Conservation (phyloP, 805 yeast genomes). For the Cyberlindnera japonica region DNA sequence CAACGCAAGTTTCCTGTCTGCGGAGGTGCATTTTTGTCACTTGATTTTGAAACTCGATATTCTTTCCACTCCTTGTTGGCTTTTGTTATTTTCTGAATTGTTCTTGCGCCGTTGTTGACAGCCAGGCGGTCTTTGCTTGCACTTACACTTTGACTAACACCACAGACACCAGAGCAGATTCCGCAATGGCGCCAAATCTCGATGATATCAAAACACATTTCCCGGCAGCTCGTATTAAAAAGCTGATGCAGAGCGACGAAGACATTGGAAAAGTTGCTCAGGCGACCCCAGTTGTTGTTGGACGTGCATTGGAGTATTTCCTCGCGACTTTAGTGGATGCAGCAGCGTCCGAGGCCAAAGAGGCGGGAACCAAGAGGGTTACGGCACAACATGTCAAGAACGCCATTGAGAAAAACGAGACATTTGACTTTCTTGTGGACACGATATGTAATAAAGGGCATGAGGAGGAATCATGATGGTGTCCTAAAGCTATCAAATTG, state of each 20-base stretch:
- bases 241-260: conserved; percentile 96
- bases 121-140: too few relatives aligned
- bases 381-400: conserved; percentile 77
- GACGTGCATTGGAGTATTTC: conserved; percentile 89
- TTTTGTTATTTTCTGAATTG: too few relatives aligned
- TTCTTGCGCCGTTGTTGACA: too few relatives aligned
- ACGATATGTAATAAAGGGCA: conserved; percentile 28
- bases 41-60: too few relatives aligned
- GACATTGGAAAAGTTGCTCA: conserved; percentile 98
- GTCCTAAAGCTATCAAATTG: too few relatives aligned
- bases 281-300: conserved; percentile 97
- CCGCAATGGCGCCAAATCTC: conserved; percentile 25
- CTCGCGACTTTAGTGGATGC: conserved; percentile 86
- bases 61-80: too few relatives aligned
- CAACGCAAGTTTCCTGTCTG: too few relatives aligned
- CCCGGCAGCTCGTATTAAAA: conserved; percentile 92
- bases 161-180: neutral
- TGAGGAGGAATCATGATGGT: conserved; percentile 11
- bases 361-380: conserved; percentile 73
- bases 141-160: too few relatives aligned
- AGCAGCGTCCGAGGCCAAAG: conserved; percentile 71
- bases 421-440: conserved; percentile 89
- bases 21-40: too few relatives aligned
- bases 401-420: conserved; percentile 82
- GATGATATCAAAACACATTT: conserved; percentile 69